These are phyloP conservation scores for Drechslera avenae DNA, from an alignment of 2,329 filamentous ascomycete genomes.

Conservation along the genomic window DNA sequence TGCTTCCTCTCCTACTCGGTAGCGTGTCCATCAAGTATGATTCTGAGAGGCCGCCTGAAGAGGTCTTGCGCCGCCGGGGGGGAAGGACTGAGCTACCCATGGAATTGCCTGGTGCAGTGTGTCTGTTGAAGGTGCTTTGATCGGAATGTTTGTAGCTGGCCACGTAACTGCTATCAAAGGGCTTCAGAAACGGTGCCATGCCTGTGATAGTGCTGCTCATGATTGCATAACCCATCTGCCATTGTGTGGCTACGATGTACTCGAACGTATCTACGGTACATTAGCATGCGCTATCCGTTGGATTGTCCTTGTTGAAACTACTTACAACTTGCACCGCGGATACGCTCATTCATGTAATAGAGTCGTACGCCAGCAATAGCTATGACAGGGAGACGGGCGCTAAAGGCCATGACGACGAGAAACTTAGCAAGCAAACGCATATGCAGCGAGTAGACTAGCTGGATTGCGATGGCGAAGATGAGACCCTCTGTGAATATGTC, in stretches of 20 bases:
- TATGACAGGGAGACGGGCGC: conserved; percentile 37
- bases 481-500: conserved; percentile 36
- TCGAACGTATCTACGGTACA: conserved; percentile 23
- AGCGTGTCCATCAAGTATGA: conserved; percentile 22
- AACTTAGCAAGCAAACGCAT: conserved; percentile 34
- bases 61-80: background rate
- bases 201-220: conserved; percentile 41
- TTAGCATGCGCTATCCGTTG: too few species aligned
- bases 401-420: conserved; percentile 38
- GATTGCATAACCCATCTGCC: conserved; percentile 46
- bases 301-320: too few species aligned
- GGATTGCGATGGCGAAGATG: conserved; percentile 37
- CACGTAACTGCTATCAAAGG: conserved; percentile 35
- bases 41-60: conserved; percentile 13
- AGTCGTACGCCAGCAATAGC: conserved; percentile 33
- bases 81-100: background rate
- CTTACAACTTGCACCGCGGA: conserved; percentile 14
- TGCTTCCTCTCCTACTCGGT: conserved; percentile 10
- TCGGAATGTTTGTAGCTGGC: conserved; percentile 24
- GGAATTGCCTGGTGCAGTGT: background rate
- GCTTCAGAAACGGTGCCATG: conserved; percentile 41
- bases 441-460: conserved; percentile 35
- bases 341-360: conserved; percentile 29
- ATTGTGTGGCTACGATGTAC: conserved; percentile 40
- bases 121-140: conserved; percentile 4